Conservation (phyloP, 2,329 filamentous ascomycete species). For the Ilyonectria sp. region DNA sequence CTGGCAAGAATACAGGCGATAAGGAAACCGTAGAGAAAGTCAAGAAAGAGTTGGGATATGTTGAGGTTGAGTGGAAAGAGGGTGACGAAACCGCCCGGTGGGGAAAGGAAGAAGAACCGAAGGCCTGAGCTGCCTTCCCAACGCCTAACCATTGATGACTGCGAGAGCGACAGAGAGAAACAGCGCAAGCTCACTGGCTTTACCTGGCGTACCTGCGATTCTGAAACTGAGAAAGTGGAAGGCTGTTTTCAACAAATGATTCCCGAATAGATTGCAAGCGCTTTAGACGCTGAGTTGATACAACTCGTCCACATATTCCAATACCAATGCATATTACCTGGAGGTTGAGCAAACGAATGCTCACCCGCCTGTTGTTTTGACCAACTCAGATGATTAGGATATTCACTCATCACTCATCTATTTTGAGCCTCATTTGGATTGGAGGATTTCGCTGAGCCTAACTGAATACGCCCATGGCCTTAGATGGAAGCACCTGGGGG, state of each 20-base stretch:
- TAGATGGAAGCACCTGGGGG: too few relatives aligned
- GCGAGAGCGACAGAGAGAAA: constrained; percentile 22
- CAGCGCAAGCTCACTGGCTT: constrained; percentile 18
- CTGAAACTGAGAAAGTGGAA: not conserved
- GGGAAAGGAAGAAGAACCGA: constrained; percentile 65
- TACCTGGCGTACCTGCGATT: constrained; percentile 10
- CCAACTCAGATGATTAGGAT: not conserved
- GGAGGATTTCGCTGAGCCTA: not conserved
- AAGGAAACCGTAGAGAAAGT: constrained; percentile 83
- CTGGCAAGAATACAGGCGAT: constrained; percentile 95
- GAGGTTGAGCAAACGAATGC: not conserved
- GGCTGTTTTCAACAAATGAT: constrained; percentile 12
- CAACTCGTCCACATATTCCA: constrained; percentile 1
- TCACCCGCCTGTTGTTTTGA: not conserved
- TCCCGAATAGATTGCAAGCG: constrained; percentile 23
- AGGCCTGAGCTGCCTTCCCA: constrained; percentile 19
- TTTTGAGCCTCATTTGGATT: not conserved
- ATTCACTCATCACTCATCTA: not conserved
- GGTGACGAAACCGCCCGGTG: constrained; percentile 89
- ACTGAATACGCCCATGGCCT: too few relatives aligned
- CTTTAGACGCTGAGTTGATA: constrained; percentile 9
- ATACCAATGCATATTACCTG: constrained; percentile 2
- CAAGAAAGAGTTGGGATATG: constrained; percentile 88
- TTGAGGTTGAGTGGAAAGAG: constrained; percentile 85
- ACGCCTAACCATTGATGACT: not conserved